A percentile compares a stretch with the other conserved stretches of the same genome.
Evolutionary conservation across 2,329 filamentous ascomycete genomes (phyloP).

Genomic region (Calonectria montana): DNA sequence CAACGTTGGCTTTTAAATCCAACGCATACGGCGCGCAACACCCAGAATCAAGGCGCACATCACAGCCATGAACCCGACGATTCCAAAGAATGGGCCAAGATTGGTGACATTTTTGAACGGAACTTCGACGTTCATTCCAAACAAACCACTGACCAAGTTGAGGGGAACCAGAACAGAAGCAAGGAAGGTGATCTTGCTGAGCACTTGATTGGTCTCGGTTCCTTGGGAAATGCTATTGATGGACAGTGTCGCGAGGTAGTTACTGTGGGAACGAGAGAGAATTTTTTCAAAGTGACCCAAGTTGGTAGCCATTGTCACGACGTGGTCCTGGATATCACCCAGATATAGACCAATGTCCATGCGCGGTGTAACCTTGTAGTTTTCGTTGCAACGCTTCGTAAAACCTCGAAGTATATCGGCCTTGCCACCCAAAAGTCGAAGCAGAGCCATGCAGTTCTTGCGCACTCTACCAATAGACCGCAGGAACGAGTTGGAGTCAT

Average conservation of each 20-base stretch:
- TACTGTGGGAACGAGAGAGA: slow-evolving; percentile 91
- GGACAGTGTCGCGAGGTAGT: slow-evolving; percentile 94
- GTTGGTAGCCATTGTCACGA: slow-evolving; percentile 99
- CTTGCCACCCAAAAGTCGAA: slow-evolving; percentile 94
- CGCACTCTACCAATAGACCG: slow-evolving; percentile 89
- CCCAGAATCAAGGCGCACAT: slow-evolving; percentile 61
- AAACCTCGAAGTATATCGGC: slow-evolving; percentile 98
- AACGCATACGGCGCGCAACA: slow-evolving; percentile 58
- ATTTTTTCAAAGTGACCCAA: slow-evolving; percentile 97
- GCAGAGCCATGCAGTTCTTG: slow-evolving; percentile 93
- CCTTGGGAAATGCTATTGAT: slow-evolving; percentile 92
- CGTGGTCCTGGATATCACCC: slow-evolving; percentile 98
- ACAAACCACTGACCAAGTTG: slow-evolving; percentile 88
- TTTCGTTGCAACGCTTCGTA: slow-evolving; percentile 98
- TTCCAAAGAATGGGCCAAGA: slow-evolving; percentile 66
- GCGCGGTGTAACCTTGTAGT: slow-evolving; percentile 93
- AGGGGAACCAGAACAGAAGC: slow-evolving; percentile 96
- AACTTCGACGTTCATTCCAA: slow-evolving; percentile 88
- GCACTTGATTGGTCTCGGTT: slow-evolving; percentile 86
- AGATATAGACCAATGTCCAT: slow-evolving; percentile 98
- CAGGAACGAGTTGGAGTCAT: slow-evolving; percentile 89
- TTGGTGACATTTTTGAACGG: slow-evolving; percentile 69
- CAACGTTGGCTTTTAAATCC: slow-evolving; percentile 52
- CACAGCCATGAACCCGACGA: slow-evolving; percentile 63
- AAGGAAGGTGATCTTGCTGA: slow-evolving; percentile 95